phyloP scores from a whole-genome alignment of 129 eudicot genomes.

The Lactuca sativa region DNA sequence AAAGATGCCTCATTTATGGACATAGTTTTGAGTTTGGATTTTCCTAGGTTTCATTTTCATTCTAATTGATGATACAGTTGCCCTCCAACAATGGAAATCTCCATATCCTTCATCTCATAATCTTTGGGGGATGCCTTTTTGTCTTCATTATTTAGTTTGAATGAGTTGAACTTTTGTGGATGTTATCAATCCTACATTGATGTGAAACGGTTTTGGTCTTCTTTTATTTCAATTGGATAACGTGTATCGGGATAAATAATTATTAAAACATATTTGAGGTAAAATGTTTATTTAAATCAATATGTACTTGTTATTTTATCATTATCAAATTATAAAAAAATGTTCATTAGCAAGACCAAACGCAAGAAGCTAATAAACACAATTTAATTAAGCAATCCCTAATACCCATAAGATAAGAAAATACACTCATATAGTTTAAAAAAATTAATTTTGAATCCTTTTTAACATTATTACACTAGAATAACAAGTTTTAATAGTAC shows the following conservation, averaged over 20 bases:
- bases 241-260: neutral
- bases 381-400: too few species aligned
- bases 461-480: too few species aligned
- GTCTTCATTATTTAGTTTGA: conserved; percentile 6
- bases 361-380: too few species aligned
- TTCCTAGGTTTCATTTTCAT: conserved; percentile 28
- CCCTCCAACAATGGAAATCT: conserved; percentile 36
- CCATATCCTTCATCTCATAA: conserved; percentile 10
- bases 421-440: too few species aligned
- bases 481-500: too few species aligned
- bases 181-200: neutral
- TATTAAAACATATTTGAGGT: too few species aligned
- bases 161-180: neutral
- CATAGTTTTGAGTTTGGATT: conserved; percentile 22
- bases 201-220: neutral
- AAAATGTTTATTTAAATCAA: too few species aligned
- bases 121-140: conserved; percentile 10
- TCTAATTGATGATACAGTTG: conserved; percentile 32
- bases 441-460: too few species aligned
- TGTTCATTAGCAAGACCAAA: too few species aligned
- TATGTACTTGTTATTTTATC: too few species aligned
- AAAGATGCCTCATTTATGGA: conserved; percentile 24
- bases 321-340: too few species aligned
- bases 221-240: neutral
- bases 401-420: too few species aligned